phyloP scores from a whole-genome alignment of 2,329 filamentous ascomycete species.

The Ploettnerulaceae sp. region DNA sequence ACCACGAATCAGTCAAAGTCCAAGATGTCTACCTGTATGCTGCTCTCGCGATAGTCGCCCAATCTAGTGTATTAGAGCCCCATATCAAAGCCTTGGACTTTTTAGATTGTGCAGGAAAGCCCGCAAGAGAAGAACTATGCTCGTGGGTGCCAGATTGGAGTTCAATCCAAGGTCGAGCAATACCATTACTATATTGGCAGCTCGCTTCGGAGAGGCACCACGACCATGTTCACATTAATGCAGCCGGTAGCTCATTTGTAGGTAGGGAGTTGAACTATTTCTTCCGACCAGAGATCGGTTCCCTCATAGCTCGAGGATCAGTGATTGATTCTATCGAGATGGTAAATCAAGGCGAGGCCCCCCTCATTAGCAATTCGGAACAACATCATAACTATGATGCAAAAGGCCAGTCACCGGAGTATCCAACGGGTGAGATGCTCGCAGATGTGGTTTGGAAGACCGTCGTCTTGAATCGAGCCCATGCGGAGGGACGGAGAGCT shows the following conservation, averaged over 20 bases:
- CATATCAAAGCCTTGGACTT: background rate
- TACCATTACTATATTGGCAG: background rate
- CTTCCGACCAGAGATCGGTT: too few species aligned
- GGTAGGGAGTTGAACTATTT: too few species aligned
- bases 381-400: background rate
- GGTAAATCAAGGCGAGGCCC: too few species aligned
- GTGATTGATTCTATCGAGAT: too few species aligned
- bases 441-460: background rate
- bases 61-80: too few species aligned
- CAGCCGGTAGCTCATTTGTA: too few species aligned
- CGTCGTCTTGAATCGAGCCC: background rate
- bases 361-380: too few species aligned
- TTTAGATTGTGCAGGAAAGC: background rate
- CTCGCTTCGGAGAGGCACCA: background rate
- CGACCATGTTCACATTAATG: background rate
- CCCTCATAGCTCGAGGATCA: too few species aligned
- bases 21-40: too few species aligned
- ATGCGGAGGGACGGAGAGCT: background rate
- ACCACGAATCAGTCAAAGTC: too few species aligned
- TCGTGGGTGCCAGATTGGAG: background rate
- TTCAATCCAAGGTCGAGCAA: background rate
- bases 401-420: background rate
- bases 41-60: too few species aligned
- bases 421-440: background rate
- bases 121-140: background rate